Evolutionary conservation across 2,329 filamentous ascomycete species (phyloP), one percentile per base, ranked within the genome.

Genomic region (Cyphellophora attinorum): DNA sequence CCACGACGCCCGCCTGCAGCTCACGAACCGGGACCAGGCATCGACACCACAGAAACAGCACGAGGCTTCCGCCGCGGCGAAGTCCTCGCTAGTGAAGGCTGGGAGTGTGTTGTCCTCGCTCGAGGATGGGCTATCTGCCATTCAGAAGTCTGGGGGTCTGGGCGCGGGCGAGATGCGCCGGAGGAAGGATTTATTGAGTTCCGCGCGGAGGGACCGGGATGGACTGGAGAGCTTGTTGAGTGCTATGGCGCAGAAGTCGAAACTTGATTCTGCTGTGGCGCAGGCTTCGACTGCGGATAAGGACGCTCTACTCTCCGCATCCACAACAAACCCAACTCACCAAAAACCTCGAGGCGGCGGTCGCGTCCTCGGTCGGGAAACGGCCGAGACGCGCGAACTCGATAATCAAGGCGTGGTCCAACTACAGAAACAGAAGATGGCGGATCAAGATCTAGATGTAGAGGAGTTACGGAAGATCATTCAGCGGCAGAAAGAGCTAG

Each of bases 401-500:
- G 76, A 79, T 51, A 79, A 80, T 41, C 58, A 68, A n/a, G 75
- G 75, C 0, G 71, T 80, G 11, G 43, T 80, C 45, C 74, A 78
- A 53, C 50, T 79, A 40, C 76, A 79, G 55, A 63, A 68, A 45
- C 70, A 77, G 47, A 67, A 75, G 37, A 78, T 80, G 58, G 51
- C 64, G 29, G 69, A 76, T 32, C 76, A 80, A 48, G 75, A 79
- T 41, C 56, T 69, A 46, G 72, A 73, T 49, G 63, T 79, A 3
- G 61, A 74, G 28, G 68, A 73, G 43, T 47, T 80, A 44, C 64
- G 69, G 29, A 72, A 70, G 44, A 71, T 75, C 21, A 68, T 79
- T 27, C 54, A 67, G 19, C 57, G 74, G 41, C 71, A 79, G 61
- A 70, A 67, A 50, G 73, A 79, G 50, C 64, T 79, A 57, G 75